Base-by-base conservation (phyloP, 1,284 basidiomycete genomes). In the Cutaneotrichosporon arboriforme region DNA sequence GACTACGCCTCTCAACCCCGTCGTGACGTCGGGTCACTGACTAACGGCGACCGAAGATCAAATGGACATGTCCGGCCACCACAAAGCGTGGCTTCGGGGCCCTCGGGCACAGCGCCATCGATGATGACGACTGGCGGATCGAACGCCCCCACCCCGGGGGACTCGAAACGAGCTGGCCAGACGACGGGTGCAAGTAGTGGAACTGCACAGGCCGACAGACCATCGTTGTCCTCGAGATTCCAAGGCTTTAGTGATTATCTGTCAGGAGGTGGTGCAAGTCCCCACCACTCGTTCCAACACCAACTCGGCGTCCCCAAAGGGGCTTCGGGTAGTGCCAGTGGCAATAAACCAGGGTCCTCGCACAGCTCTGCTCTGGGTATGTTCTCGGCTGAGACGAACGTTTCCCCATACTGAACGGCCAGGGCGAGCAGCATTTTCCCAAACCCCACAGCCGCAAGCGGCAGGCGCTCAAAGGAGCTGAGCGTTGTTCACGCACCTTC, bases 221-320 rank as follows among this genome's bases (percentile, higher is more conserved):
- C 26, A 31, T 10, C 26, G 5, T 31, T 31, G 26, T 31, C 57
- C 12, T 44, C 57, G 1, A 41, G 62, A 14, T 69, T 66, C 41
- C 57, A 65, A 4, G 63, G 60, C 4, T 51, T 68, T 49, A 58
- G 60, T 4, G 66, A 68, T 36, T 68, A 65, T 36, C 54, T 68
- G 8, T 57, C 54, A 0, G 61, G 43, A 13, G 42, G 59, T 3
- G 54, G 48, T 12, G 54, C 49, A 33, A 52, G 46, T 4, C 51
- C 58, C 3, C 58, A 59, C 20, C 52, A 59, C 36, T 48, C 58
- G 1, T 59, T 59, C 47, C 59, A 39, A 35, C 60, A 44, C 46
- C 56, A 49, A 36, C 57, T 50, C 23, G 17, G 31, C 44, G 15
- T 35, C 33, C 10, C 26, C 26, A 31, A 31, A 20, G 17, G 17